phyloP scores from a whole-genome alignment of 352 stramenopile species.

The Phytophthora sansomeana region DNA sequence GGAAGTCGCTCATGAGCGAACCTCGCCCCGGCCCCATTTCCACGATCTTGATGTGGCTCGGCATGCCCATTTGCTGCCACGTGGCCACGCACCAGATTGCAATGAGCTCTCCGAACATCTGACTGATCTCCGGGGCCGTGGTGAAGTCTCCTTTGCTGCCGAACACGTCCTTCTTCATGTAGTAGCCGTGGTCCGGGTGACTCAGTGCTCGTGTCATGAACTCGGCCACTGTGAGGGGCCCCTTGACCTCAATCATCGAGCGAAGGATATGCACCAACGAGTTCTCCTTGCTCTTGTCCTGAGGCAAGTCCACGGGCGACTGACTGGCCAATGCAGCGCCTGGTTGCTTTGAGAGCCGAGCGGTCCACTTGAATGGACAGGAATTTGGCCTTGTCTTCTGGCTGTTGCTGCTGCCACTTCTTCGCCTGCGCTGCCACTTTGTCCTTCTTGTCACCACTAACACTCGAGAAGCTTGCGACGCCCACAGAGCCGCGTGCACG shows the following conservation, averaged over 20 bases:
- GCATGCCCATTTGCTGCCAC: constrained; percentile 90
- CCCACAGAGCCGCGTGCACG: constrained; percentile 1
- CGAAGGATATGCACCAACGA: constrained; percentile 80
- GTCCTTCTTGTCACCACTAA: neutral
- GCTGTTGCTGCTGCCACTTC: constrained; percentile 67
- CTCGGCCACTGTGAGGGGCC: constrained; percentile 94
- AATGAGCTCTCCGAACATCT: constrained; percentile 95
- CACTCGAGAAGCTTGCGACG: constrained; percentile 18
- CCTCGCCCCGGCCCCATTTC: constrained; percentile 94
- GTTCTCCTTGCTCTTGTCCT: constrained; percentile 73
- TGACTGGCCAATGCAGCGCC: constrained; percentile 34
- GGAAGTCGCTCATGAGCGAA: constrained; percentile 94
- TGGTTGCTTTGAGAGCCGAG: constrained; percentile 75
- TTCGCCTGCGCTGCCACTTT: constrained; percentile 51
- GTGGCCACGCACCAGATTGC: constrained; percentile 93
- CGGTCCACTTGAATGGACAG: constrained; percentile 73
- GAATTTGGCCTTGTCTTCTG: constrained; percentile 60
- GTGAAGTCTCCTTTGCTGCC: constrained; percentile 93
- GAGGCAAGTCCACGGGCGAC: constrained; percentile 30
- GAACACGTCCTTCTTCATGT: constrained; percentile 95
- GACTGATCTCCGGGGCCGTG: constrained; percentile 94
- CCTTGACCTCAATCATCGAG: constrained; percentile 93
- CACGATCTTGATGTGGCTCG: constrained; percentile 81
- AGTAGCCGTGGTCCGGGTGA: constrained; percentile 95
- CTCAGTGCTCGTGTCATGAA: constrained; percentile 94